Conservation (phyloP, 768 basidiomycete species). For the Wakefieldia striispora region DNA sequence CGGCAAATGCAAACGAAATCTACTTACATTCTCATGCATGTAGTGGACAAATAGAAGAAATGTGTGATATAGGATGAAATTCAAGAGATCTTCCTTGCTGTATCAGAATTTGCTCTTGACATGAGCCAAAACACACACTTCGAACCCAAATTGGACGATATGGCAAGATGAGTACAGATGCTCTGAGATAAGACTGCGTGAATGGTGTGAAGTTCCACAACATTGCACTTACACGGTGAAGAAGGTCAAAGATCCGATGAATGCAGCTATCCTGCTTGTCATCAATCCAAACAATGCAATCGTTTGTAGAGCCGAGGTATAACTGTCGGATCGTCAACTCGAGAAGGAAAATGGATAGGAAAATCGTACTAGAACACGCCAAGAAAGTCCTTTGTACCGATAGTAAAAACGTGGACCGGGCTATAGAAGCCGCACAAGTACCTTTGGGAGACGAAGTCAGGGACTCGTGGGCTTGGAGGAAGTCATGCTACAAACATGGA, state of each 20-base stretch:
- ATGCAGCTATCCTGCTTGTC: constrained; percentile 63
- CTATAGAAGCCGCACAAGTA: constrained; percentile 44
- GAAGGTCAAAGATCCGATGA: constrained; percentile 55
- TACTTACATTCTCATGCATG: constrained; percentile 56
- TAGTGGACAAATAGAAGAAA: constrained; percentile 81
- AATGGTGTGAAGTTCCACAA: constrained; percentile 10
- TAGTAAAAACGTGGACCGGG: constrained; percentile 34
- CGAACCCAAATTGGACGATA: constrained; percentile 35
- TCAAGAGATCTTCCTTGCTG: constrained; percentile 49
- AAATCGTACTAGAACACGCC: constrained; percentile 34
- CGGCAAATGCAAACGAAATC: background rate
- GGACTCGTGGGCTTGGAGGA: background rate
- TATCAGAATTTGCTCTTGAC: constrained; percentile 5
- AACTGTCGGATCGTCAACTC: constrained; percentile 16
- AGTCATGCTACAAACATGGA: constrained; percentile 34
- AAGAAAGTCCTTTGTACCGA: constrained; percentile 43
- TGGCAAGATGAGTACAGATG: constrained; percentile 38
- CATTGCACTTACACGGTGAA: constrained; percentile 46
- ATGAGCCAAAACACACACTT: constrained; percentile 29
- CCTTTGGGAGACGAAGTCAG: constrained; percentile 25
- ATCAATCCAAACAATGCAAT: constrained; percentile 72
- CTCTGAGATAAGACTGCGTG: constrained; percentile 22
- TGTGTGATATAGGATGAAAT: constrained; percentile 73
- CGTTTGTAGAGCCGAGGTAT: constrained; percentile 43
- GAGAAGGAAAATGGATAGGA: background rate